Percentiles rank a stretch among this genome's conserved stretches.
phyloP scores from a whole-genome alignment of 2,329 filamentous ascomycete species.

The Zymoseptoria crescenta region DNA sequence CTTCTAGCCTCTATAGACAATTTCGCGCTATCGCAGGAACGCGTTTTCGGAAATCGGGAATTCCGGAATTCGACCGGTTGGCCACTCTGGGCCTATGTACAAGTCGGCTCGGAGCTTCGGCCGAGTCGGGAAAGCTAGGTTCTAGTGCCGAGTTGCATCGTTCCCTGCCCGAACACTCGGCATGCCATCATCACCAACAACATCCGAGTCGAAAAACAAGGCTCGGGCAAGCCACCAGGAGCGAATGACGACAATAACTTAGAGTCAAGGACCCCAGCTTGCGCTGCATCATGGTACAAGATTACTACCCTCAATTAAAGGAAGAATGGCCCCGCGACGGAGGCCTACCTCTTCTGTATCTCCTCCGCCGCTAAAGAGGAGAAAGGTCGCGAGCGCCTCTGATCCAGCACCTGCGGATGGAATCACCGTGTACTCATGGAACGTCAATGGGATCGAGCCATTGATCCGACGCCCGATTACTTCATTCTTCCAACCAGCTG shows the following conservation, averaged over 20 bases:
- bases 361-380: constrained; percentile 28
- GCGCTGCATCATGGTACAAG: background rate
- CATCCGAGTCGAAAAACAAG: background rate
- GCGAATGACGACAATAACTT: too few relatives aligned
- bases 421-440: constrained; percentile 41
- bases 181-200: background rate
- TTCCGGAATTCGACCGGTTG: too few relatives aligned
- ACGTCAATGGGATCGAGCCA: constrained; percentile 41
- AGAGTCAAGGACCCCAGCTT: background rate
- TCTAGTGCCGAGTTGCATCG: background rate
- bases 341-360: constrained; percentile 17
- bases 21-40: too few relatives aligned
- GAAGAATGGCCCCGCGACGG: background rate
- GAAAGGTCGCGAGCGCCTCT: constrained; percentile 4
- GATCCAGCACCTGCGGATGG: background rate
- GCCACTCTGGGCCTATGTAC: too few relatives aligned
- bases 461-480: constrained; percentile 37
- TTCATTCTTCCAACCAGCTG: constrained; percentile 29
- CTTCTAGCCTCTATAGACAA: too few relatives aligned
- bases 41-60: too few relatives aligned
- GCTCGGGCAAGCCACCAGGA: too few relatives aligned
- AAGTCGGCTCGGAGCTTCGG: background rate
- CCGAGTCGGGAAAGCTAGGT: background rate
- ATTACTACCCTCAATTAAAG: background rate
- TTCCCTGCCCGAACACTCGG: background rate